A percentile compares a stretch with the other conserved stretches of the same genome.
Conservation (phyloP, 768 basidiomycete species). For the Cystofilobasidium ferigula region DNA sequence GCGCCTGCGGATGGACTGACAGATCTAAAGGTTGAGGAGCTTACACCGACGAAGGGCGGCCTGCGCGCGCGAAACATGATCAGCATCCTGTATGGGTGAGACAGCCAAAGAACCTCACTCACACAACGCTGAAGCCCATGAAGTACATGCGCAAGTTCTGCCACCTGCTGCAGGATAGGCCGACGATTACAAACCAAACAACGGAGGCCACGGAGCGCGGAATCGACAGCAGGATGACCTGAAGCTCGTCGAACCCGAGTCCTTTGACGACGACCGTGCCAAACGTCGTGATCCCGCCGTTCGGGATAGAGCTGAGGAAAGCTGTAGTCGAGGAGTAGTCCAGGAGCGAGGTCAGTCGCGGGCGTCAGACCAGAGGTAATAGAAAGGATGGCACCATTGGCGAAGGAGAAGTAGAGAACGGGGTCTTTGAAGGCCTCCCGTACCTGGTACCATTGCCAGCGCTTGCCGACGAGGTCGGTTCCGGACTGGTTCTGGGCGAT, state of each 20-base stretch:
- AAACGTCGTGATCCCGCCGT: slow-evolving; percentile 30
- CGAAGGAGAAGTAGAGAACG: slow-evolving; percentile 26
- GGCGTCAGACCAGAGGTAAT: not conserved
- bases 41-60: slow-evolving; percentile 29
- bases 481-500: slow-evolving; percentile 28
- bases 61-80: no score
- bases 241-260: slow-evolving; percentile 12
- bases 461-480: slow-evolving; percentile 24
- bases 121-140: not conserved
- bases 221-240: slow-evolving; percentile 12
- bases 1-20: slow-evolving; percentile 6
- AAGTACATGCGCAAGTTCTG: not conserved
- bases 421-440: slow-evolving; percentile 28
- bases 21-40: slow-evolving; percentile 13
- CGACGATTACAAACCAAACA: slow-evolving; percentile 5
- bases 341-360: not conserved
- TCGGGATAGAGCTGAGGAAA: slow-evolving; percentile 28
- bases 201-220: not conserved
- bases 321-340: no score
- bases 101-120: not conserved
- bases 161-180: not conserved
- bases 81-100: not conserved
- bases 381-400: slow-evolving; percentile 18
- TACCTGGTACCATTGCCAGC: slow-evolving; percentile 30
- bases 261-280: slow-evolving; percentile 7